These are phyloP conservation scores for button mushroom (Agaricus bisporus) DNA, from an alignment of 768 basidiomycete species.

Conservation along the genomic window DNA sequence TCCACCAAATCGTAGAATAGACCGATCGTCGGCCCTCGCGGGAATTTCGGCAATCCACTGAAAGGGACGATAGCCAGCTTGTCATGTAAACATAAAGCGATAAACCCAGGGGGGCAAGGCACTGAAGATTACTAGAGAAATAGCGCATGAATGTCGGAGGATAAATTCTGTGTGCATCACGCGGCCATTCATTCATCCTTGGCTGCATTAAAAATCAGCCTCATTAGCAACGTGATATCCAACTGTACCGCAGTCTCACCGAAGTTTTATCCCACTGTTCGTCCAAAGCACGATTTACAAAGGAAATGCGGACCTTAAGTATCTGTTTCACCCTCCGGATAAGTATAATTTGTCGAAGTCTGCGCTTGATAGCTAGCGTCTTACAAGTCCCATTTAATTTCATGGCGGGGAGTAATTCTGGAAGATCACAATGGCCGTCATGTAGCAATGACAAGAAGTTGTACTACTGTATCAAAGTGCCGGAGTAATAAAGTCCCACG, in stretches of 20 bases:
- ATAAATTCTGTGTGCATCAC: background rate
- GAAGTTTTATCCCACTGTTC: background rate
- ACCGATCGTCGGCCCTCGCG: background rate
- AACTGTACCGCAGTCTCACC: conserved; percentile 4
- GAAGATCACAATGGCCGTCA: no score
- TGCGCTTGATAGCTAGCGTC: no score
- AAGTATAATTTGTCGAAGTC: no score
- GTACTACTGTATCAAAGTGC: no score
- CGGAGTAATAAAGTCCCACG: no score
- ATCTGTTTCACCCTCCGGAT: no score
- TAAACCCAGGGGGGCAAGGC: background rate
- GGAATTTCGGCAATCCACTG: background rate
- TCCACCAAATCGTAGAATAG: background rate
- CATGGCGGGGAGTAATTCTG: no score
- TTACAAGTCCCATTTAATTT: no score
- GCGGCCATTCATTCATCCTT: background rate
- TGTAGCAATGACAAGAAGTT: no score
- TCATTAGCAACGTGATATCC: background rate
- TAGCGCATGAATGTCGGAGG: conserved; percentile 1
- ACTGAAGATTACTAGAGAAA: background rate
- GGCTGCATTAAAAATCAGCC: background rate
- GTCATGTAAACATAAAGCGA: background rate
- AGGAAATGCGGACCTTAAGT: no score
- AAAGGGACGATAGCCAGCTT: background rate
- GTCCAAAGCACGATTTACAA: no score